Conservation (phyloP, 2,329 filamentous ascomycete genomes). For the Tricladium varicosporioides region DNA sequence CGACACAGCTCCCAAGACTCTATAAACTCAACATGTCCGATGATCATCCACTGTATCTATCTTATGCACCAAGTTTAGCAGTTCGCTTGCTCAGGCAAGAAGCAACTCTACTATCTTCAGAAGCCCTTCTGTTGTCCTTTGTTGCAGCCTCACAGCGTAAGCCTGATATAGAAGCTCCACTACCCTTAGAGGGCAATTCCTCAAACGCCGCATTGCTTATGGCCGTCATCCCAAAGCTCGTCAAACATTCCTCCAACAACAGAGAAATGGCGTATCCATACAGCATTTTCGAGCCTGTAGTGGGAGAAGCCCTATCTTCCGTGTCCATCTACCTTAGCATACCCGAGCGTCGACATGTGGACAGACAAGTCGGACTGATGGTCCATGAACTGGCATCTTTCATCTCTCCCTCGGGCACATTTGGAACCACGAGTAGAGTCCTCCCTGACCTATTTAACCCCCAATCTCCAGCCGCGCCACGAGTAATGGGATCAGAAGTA, state of each 20-base stretch:
- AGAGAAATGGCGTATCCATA: constrained; percentile 33
- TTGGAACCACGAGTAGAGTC: constrained; percentile 29
- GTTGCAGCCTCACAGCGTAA: constrained; percentile 17
- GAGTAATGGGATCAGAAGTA: constrained; percentile 35
- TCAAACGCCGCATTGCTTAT: neutral
- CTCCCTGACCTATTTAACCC: constrained; percentile 21
- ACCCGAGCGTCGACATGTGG: constrained; percentile 24
- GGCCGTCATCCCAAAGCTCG: constrained; percentile 25
- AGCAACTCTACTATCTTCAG: constrained; percentile 28
- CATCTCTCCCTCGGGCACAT: constrained; percentile 29
- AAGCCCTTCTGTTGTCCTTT: constrained; percentile 32
- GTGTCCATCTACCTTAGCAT: constrained; percentile 27
- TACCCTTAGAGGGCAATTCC: neutral
- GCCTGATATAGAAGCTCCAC: neutral
- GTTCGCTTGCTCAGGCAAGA: constrained; percentile 33
- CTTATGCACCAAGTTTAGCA: constrained; percentile 28
- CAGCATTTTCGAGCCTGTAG: constrained; percentile 27
- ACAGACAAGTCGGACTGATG: constrained; percentile 31
- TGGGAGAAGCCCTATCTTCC: constrained; percentile 27
- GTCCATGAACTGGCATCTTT: constrained; percentile 27
- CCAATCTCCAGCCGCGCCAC: constrained; percentile 3
- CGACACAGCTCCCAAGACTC: constrained; percentile 32
- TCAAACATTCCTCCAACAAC: constrained; percentile 33
- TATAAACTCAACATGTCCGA: constrained; percentile 33
- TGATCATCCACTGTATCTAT: constrained; percentile 28